Percentiles rank a stretch among this genome's conserved stretches.
These are phyloP conservation scores for Erigeron philadelphicus DNA, from an alignment of 140 eudicot genomes.

Conservation along the genomic window DNA sequence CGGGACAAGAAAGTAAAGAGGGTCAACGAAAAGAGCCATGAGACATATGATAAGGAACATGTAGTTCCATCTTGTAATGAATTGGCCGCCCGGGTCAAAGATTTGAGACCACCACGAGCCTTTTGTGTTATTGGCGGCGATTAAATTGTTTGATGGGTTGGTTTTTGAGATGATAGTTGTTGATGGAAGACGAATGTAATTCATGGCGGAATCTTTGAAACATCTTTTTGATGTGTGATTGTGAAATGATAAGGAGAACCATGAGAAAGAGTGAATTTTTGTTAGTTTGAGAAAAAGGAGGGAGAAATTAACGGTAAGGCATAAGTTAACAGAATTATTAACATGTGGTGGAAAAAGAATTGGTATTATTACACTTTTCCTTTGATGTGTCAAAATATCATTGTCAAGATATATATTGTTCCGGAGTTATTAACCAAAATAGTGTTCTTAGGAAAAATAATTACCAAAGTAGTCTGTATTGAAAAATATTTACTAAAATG, in stretches of 20 bases:
- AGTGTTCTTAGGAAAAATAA: too few relatives aligned
- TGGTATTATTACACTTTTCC: too few relatives aligned
- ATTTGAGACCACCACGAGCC: constrained; percentile 57
- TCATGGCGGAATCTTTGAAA: constrained; percentile 21
- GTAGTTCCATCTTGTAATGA: constrained; percentile 65
- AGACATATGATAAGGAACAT: constrained; percentile 55
- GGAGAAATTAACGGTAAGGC: neutral
- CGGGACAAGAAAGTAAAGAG: constrained; percentile 62
- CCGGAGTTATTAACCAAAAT: too few relatives aligned
- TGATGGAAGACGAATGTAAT: constrained; percentile 39
- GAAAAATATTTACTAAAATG: too few relatives aligned
- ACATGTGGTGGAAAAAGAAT: too few relatives aligned
- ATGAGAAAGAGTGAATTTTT: constrained; percentile 9
- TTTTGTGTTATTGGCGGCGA: constrained; percentile 31
- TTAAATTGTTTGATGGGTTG: constrained; percentile 13
- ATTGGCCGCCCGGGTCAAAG: constrained; percentile 62
- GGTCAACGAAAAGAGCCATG: constrained; percentile 65
- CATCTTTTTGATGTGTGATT: neutral
- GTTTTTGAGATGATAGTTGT: constrained; percentile 29
- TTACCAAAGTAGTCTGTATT: too few relatives aligned
- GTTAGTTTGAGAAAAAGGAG: constrained; percentile 9
- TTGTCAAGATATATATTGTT: too few relatives aligned
- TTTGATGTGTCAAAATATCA: too few relatives aligned
- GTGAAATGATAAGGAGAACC: constrained; percentile 7
- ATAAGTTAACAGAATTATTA: too few relatives aligned